These are phyloP conservation scores for Mortierella sp. DNA, from an alignment of 371 early-diverging fungal species.

Conservation along the genomic window DNA sequence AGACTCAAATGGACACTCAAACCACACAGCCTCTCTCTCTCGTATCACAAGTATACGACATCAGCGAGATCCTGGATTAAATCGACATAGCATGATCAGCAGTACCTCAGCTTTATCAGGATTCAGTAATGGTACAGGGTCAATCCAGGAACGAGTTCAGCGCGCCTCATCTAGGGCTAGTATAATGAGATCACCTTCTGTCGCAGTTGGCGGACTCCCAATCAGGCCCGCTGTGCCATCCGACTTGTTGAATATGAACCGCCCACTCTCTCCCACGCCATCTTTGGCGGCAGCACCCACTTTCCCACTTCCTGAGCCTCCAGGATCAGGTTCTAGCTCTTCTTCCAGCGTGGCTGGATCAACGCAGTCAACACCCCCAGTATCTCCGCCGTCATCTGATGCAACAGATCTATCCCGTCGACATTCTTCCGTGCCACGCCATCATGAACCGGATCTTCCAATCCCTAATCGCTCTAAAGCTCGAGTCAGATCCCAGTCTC, in stretches of 20 bases:
- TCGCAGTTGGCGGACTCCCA: not conserved
- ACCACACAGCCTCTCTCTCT: slow-evolving; percentile 14
- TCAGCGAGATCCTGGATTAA: slow-evolving; percentile 27
- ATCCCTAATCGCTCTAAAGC: slow-evolving; percentile 33
- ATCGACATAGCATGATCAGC: slow-evolving; percentile 36
- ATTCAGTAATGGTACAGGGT: slow-evolving; percentile 11
- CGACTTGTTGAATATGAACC: slow-evolving; percentile 3
- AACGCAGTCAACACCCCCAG: slow-evolving; percentile 4
- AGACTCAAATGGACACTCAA: not conserved
- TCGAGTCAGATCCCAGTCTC: slow-evolving; percentile 28
- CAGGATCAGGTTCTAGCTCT: slow-evolving; percentile 29
- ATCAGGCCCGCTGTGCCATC: not conserved
- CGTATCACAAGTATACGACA: slow-evolving; percentile 38
- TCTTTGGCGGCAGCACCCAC: slow-evolving; percentile 33
- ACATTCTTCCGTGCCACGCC: slow-evolving; percentile 18
- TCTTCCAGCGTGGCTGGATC: slow-evolving; percentile 18
- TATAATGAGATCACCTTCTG: slow-evolving; percentile 12
- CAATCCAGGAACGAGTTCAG: slow-evolving; percentile 41
- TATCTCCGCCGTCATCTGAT: not conserved
- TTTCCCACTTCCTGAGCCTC: slow-evolving; percentile 38
- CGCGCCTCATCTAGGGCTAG: slow-evolving; percentile 24
- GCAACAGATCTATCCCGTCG: not conserved
- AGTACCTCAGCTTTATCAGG: not conserved
- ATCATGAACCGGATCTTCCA: slow-evolving; percentile 21
- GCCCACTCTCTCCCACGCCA: slow-evolving; percentile 35